A percentile compares a stretch with the other conserved stretches of the same genome.
Evolutionary conservation across 345 rosid species (phyloP).

Genomic region (Gossypium sturtianum): DNA sequence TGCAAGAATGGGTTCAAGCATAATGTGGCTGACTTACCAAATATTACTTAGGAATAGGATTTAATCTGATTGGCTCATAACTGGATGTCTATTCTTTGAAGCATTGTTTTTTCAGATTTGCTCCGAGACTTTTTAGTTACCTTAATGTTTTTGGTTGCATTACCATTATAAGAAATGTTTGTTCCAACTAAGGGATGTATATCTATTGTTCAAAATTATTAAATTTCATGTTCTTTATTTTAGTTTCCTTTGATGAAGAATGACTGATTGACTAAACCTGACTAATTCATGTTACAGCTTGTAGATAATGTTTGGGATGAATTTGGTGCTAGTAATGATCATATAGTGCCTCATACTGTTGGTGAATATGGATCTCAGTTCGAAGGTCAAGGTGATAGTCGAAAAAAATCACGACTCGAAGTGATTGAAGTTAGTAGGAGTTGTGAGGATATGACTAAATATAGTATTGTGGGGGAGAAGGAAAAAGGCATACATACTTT

Average conservation of each 20-base stretch:
- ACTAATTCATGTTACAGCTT: slow-evolving; percentile 37
- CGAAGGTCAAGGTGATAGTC: slow-evolving; percentile 27
- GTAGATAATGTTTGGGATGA: slow-evolving; percentile 50
- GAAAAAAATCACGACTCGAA: slow-evolving; percentile 43
- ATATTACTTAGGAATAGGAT: background rate
- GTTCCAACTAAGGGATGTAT: background rate
- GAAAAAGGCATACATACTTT: slow-evolving; percentile 21
- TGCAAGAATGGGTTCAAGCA: background rate
- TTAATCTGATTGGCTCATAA: background rate
- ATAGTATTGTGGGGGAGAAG: slow-evolving; percentile 27
- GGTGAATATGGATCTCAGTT: slow-evolving; percentile 31
- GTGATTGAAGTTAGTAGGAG: slow-evolving; percentile 29
- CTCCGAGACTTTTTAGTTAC: background rate
- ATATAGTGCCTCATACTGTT: slow-evolving; percentile 57
- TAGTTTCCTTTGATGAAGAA: background rate
- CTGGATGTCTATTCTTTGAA: slow-evolving; percentile 3
- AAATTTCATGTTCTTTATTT: slow-evolving; percentile 8
- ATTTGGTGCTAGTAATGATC: slow-evolving; percentile 54
- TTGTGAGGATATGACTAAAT: slow-evolving; percentile 26
- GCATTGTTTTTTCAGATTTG: background rate
- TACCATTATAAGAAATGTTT: background rate
- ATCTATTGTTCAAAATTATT: background rate
- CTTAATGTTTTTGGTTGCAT: background rate
- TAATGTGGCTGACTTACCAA: background rate
- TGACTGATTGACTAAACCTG: background rate